Evolutionary conservation across 2,329 filamentous ascomycete species (phyloP).

Genomic region (Plectosphaerella cucumerina): DNA sequence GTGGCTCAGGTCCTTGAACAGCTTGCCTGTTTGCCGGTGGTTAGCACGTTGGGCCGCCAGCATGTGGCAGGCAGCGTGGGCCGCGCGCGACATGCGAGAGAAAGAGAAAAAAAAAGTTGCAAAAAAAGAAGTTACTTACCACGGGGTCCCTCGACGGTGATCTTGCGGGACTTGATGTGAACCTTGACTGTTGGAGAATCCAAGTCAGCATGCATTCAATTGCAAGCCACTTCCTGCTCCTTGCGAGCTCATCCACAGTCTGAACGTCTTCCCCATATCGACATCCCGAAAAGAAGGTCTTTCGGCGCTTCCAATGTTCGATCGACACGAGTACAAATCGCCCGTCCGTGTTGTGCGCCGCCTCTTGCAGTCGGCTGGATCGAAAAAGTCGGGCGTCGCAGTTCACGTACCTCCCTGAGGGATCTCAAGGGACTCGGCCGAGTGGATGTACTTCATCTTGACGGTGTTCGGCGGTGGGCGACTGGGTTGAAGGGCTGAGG

Average conservation of each 20-base stretch:
- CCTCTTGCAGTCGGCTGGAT: neutral
- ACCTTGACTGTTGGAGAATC: conserved; percentile 75
- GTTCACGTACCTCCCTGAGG: conserved; percentile 89
- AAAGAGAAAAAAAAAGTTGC: neutral
- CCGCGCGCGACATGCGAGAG: neutral
- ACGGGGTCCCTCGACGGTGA: conserved; percentile 96
- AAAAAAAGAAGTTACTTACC: conserved; percentile 48
- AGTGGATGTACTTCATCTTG: conserved; percentile 99
- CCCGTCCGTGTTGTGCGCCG: neutral
- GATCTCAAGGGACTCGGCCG: conserved; percentile 90
- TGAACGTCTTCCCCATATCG: conserved; percentile 12
- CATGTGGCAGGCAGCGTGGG: neutral
- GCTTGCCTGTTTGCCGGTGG: conserved; percentile 69
- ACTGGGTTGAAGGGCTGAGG: neutral
- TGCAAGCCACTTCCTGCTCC: conserved; percentile 16
- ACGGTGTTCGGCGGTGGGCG: conserved; percentile 48
- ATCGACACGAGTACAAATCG: neutral
- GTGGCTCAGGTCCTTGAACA: conserved; percentile 94
- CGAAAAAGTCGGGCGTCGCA: neutral
- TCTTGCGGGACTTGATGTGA: conserved; percentile 91
- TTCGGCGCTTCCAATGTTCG: conserved; percentile 3
- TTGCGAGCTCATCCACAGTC: conserved; percentile 17
- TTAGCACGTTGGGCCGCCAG: neutral
- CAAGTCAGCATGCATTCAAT: conserved; percentile 26
- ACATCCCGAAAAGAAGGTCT: conserved; percentile 7